phyloP scores from a whole-genome alignment of 2,329 filamentous ascomycete species.

The Sphaerulina vaccinii region DNA sequence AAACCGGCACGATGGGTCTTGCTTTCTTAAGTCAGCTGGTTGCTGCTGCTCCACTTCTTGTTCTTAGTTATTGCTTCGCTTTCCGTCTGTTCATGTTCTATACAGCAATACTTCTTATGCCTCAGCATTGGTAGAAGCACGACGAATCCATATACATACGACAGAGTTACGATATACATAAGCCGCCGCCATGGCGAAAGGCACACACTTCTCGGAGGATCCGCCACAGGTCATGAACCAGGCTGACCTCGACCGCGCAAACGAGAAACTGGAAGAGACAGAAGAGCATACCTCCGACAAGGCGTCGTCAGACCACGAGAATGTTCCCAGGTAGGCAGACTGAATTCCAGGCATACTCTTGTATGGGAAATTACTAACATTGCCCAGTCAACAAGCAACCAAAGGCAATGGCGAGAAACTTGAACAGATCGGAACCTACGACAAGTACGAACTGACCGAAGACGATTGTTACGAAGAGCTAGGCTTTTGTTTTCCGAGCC shows the following conservation, averaged over 20 bases:
- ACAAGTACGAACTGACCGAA: conserved; percentile 44
- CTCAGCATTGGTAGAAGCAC: no score
- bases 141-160: no score
- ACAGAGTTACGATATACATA: no score
- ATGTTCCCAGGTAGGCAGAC: conserved; percentile 4
- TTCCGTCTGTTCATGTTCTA: no score
- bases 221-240: conserved; percentile 32
- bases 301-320: conserved; percentile 5
- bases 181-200: conserved; percentile 7
- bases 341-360: neutral
- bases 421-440: conserved; percentile 38
- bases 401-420: conserved; percentile 26
- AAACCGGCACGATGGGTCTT: no score
- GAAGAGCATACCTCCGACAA: conserved; percentile 24
- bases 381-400: neutral
- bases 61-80: no score
- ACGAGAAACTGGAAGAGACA: conserved; percentile 30
- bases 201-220: conserved; percentile 31
- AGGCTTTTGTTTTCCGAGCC: conserved; percentile 46
- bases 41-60: no score
- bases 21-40: no score
- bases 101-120: no score
- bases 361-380: neutral
- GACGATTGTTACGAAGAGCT: conserved; percentile 41
- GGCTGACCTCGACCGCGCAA: conserved; percentile 30